Evolutionary conservation across 768 basidiomycete species (phyloP), one percentile per base, ranked within the genome.

Genomic region (Trametes meyenii): DNA sequence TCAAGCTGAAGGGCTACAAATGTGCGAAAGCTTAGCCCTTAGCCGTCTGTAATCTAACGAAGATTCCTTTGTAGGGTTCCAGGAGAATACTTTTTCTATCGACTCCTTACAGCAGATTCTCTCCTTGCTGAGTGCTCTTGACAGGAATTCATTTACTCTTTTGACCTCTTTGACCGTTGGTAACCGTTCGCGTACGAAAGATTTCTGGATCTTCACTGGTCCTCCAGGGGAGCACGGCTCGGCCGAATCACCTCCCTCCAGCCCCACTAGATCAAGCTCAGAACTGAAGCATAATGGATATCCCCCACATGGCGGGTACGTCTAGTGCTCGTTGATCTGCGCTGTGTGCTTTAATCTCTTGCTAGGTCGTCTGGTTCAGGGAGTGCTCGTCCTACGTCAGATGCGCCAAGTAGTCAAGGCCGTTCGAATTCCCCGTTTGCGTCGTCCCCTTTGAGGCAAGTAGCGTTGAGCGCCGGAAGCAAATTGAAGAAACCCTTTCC

Each of bases 1-100:
- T 92, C 75, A 91, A 89, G 73, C 77, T 92, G 53, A 90, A 89
- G 67, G 90, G 90, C 23, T 92, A 92, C 70, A 86, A 82, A 77
- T 90, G 90, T 90, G 70, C 55, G 84, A 75, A 60, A 5, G 10
- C 14, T 26, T 36, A 52, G 36, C 39, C 52, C 63, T 60, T 55
- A 57, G 33, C 58, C 58, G 29, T 58, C 58, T 55, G 57, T 62
- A 62, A 19, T 46, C 64, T 58, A 70, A 50, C 42, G 36, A 56
- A 64, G 49, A n/a, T 33, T 35, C 40, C 23, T 24, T 66, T 60
- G 39, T 70, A 91, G 89, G 88, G 86, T 90, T 90, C 70, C 84
- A 90, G 71, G 85, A 90, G 69, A 87, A 92, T 63, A 84, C 87
- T 0, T 92, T 88, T 71, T 83, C 87, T 11, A 81, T 83, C 0